These are phyloP conservation scores for Streptanthus diversifolius DNA, from an alignment of 345 rosid species.

Conservation along the genomic window DNA sequence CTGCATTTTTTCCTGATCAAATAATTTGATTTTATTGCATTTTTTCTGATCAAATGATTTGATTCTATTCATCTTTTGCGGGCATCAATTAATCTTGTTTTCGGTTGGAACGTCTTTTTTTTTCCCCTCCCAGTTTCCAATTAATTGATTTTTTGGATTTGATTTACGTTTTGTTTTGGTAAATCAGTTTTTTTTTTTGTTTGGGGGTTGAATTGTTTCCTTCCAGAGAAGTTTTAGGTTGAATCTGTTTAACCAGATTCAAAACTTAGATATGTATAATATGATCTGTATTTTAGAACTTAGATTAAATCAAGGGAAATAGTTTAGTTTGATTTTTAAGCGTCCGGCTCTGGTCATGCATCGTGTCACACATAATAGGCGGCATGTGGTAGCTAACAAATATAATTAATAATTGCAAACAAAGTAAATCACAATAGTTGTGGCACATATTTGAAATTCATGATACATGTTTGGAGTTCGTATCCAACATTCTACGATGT, in stretches of 20 bases:
- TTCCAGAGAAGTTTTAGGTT: not conserved
- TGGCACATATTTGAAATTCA: too few relatives aligned
- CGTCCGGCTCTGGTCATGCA: conserved; percentile 5
- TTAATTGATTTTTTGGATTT: not conserved
- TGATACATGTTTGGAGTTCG: too few relatives aligned
- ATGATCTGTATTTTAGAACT: not conserved
- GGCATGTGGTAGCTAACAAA: conserved; percentile 38
- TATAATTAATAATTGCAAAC: not conserved
- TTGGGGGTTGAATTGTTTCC: too few relatives aligned
- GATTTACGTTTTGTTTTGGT: not conserved
- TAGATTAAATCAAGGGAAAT: not conserved
- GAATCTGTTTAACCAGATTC: not conserved
- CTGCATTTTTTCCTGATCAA: not conserved
- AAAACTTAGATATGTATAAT: not conserved
- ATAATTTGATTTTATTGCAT: not conserved
- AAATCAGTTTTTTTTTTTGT: too few relatives aligned
- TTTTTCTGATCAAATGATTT: not conserved
- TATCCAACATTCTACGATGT: too few relatives aligned
- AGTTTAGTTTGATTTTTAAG: conserved; percentile 16
- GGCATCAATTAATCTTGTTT: not conserved
- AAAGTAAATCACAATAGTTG: not conserved
- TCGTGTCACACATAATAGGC: conserved; percentile 23
- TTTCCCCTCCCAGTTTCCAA: not conserved
- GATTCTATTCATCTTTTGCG: not conserved
- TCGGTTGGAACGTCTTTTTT: not conserved